Conservation (phyloP, 2,329 filamentous ascomycete genomes). For the Tolypocladium endophyticum region DNA sequence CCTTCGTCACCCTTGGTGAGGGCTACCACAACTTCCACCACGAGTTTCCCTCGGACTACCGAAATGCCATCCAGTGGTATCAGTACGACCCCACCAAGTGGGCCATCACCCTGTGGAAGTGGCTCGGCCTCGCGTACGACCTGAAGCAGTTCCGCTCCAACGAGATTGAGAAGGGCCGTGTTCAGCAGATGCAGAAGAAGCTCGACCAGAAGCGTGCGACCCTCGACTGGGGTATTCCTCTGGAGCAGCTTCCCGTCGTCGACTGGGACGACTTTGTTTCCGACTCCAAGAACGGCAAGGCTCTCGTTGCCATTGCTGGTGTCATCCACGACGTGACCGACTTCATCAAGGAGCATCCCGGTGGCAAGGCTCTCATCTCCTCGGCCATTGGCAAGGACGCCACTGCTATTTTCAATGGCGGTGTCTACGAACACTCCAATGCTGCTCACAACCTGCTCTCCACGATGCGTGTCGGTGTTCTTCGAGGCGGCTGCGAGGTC, state of each 20-base stretch:
- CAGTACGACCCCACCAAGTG: slow-evolving; percentile 91
- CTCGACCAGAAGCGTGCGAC: slow-evolving; percentile 74
- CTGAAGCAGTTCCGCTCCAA: slow-evolving; percentile 86
- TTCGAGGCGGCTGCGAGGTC: slow-evolving; percentile 78
- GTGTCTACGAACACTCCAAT: slow-evolving; percentile 84
- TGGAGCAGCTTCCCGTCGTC: slow-evolving; percentile 77
- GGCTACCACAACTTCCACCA: slow-evolving; percentile 96
- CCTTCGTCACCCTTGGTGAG: slow-evolving; percentile 74
- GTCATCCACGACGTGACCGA: slow-evolving; percentile 76
- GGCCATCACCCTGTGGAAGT: slow-evolving; percentile 77
- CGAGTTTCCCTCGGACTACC: slow-evolving; percentile 89
- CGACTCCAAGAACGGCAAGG: slow-evolving; percentile 65
- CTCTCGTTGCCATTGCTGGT: slow-evolving; percentile 67
- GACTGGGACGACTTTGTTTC: slow-evolving; percentile 80
- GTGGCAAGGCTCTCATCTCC: slow-evolving; percentile 77
- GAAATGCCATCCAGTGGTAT: slow-evolving; percentile 83
- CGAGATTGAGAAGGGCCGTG: slow-evolving; percentile 84
- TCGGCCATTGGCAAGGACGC: slow-evolving; percentile 79
- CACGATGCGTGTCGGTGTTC: slow-evolving; percentile 79
- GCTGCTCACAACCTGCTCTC: slow-evolving; percentile 81
- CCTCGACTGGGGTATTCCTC: slow-evolving; percentile 78
- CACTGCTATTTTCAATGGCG: slow-evolving; percentile 84
- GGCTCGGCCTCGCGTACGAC: slow-evolving; percentile 72
- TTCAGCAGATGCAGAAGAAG: slow-evolving; percentile 88
- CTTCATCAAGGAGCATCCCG: slow-evolving; percentile 85